A percentile compares a stretch with the other conserved stretches of the same genome.
Conservation (phyloP, 108 stramenopile genomes). For the Skeletonema menzelii region DNA sequence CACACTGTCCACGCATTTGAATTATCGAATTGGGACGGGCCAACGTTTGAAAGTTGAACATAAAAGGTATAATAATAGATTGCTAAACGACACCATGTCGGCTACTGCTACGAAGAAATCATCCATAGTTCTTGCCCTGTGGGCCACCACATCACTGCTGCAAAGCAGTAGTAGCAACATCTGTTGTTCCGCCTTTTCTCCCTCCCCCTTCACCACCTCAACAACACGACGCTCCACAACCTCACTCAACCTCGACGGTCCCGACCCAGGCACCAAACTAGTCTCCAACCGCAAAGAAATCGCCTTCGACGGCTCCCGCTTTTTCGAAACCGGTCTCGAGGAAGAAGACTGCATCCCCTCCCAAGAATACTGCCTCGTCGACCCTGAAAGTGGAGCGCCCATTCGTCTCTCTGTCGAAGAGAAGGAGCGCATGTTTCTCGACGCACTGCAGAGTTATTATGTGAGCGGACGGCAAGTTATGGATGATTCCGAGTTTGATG, state of each 20-base stretch:
- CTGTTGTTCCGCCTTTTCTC: not conserved
- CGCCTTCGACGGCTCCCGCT: slow-evolving; percentile 65
- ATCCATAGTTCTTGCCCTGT: not conserved
- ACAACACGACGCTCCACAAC: not conserved
- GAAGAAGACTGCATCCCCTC: slow-evolving; percentile 68
- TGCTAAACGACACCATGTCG: not conserved
- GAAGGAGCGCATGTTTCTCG: slow-evolving; percentile 92
- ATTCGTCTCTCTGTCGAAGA: slow-evolving; percentile 76
- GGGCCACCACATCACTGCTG: not conserved
- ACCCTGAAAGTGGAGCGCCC: slow-evolving; percentile 50
- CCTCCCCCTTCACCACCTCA: not conserved
- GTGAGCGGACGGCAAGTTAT: slow-evolving; percentile 78
- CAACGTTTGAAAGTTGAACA: too few relatives aligned
- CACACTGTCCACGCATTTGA: not conserved
- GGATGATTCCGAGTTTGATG: slow-evolving; percentile 83
- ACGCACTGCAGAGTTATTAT: slow-evolving; percentile 91
- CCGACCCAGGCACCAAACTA: slow-evolving; percentile 19
- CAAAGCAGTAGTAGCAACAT: not conserved
- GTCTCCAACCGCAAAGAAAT: slow-evolving; percentile 52
- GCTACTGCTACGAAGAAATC: not conserved
- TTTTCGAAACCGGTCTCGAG: slow-evolving; percentile 61
- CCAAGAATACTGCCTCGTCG: slow-evolving; percentile 73
- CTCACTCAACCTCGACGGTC: slow-evolving; percentile 6
- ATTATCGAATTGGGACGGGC: not conserved
- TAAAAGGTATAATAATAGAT: too few relatives aligned